Evolutionary conservation across 208 protist genomes (phyloP), one percentile per base, ranked within the genome.

Genomic region (Trypanosoma conorhini): DNA sequence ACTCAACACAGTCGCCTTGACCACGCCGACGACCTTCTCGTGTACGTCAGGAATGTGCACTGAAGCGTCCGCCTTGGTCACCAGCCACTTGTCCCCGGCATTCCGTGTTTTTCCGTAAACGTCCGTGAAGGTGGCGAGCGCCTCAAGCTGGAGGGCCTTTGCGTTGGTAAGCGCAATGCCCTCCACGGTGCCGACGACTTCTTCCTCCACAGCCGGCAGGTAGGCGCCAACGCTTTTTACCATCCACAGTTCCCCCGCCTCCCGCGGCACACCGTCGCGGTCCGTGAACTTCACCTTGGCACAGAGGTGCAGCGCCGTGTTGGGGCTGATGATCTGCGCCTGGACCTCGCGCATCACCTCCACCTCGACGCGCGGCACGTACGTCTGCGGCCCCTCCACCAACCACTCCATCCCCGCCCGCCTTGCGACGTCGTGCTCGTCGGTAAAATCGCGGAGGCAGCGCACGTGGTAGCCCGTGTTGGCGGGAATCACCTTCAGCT

Each of bases 341-440:
- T 79, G 63, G 12, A 98, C 80, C 31, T 72, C 76, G 42, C 82
- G 69, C 24, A 97, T 57, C 22, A 98, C 80, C 62, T 79, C 69
- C 59, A 97, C 92, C 61, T 97, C 91, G 13, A 97, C 82, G 7
- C 76, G 80, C 24, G 96, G 97, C 5, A 88, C 83, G 77, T 98
- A 98, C 50, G 93, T 96, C 50, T 88, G 70, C 21, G 97, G 96
- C 5, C 96, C 96, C 38, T 79, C 71, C 26, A 96, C 88, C 52
- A 98, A 74, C 93, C 96, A 98, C 77, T 98, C 93, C 28, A 77
- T 91, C 40, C 96, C 97, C 0, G 97, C 93, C 8, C 26, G 62
- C 13, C 89, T 78, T 0, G 28, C 5, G 8, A 58, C 51, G 4
- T 52, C 72, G 12, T 65, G 65, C 26, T 72, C 64, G 2, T 70